These are phyloP conservation scores for Citrus glauca DNA, from an alignment of 345 rosid genomes.

Conservation along the genomic window DNA sequence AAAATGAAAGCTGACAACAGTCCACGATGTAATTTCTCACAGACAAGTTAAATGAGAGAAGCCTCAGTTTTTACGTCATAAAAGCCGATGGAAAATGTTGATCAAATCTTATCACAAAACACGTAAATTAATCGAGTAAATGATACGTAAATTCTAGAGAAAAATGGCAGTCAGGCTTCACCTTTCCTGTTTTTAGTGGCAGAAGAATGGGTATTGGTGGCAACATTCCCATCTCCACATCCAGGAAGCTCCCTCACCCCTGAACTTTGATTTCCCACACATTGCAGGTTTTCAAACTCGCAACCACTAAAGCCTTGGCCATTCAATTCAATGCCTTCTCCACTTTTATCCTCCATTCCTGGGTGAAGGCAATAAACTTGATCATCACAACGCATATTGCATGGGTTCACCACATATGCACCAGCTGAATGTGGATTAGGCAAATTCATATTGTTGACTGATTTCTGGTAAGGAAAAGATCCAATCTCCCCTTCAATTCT, in stretches of 20 bases:
- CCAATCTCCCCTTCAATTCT: conserved; percentile 99
- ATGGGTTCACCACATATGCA: conserved; percentile 73
- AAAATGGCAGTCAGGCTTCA: conserved; percentile 25
- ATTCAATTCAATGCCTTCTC: conserved; percentile 40
- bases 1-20: not conserved
- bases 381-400: conserved; percentile 71
- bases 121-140: not conserved
- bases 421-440: conserved; percentile 33
- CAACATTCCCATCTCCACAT: conserved; percentile 40
- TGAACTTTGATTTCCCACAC: conserved; percentile 54
- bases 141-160: not conserved
- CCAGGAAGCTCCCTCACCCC: conserved; percentile 41
- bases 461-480: conserved; percentile 87
- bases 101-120: not conserved
- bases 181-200: conserved; percentile 66
- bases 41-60: not conserved
- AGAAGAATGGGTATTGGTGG: conserved; percentile 38
- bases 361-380: conserved; percentile 67
- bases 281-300: conserved; percentile 66
- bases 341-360: conserved; percentile 43
- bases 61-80: not conserved
- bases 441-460: conserved; percentile 33
- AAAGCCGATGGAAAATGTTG: not conserved
- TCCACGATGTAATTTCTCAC: not conserved
- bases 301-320: conserved; percentile 53